phyloP scores from a whole-genome alignment of 176 grass and related monocot genomes.

The Guadua angustifolia region DNA sequence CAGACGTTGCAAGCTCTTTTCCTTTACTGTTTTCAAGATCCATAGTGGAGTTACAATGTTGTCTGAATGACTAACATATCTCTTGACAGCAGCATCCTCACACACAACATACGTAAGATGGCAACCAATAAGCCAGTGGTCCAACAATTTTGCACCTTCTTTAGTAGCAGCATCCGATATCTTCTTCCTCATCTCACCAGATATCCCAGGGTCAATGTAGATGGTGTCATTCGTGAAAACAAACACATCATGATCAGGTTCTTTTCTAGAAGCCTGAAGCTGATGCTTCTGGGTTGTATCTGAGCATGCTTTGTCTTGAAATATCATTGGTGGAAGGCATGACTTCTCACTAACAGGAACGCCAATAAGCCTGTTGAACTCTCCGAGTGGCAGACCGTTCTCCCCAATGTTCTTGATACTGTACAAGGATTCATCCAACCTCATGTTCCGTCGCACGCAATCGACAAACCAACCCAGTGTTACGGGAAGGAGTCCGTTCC shows the following conservation, averaged over 20 bases:
- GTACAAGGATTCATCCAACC: conserved; percentile 87
- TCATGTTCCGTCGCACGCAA: conserved; percentile 69
- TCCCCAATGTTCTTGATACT: conserved; percentile 65
- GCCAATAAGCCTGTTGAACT: conserved; percentile 61
- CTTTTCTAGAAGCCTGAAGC: conserved; percentile 50
- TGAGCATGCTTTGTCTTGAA: conserved; percentile 58
- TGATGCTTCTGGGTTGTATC: conserved; percentile 32
- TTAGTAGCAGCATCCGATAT: conserved; percentile 61
- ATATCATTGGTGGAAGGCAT: conserved; percentile 66
- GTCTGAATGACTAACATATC: conserved; percentile 78
- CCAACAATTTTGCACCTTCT: conserved; percentile 85
- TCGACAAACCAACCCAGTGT: conserved; percentile 91
- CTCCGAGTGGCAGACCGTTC: conserved; percentile 61
- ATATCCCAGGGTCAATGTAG: conserved; percentile 86
- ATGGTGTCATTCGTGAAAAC: conserved; percentile 69
- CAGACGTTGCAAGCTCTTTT: conserved; percentile 86
- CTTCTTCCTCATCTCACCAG: conserved; percentile 86
- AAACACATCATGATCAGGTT: conserved; percentile 41
- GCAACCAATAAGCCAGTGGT: conserved; percentile 94
- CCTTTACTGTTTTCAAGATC: conserved; percentile 92
- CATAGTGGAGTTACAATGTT: conserved; percentile 93
- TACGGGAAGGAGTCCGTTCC: conserved; percentile 67
- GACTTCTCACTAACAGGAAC: conserved; percentile 75
- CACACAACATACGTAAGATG: conserved; percentile 88
- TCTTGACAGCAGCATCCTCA: conserved; percentile 75